phyloP scores from a whole-genome alignment of 495 filamentous ascomycete genomes.

The Neurospora tetrasperma region DNA sequence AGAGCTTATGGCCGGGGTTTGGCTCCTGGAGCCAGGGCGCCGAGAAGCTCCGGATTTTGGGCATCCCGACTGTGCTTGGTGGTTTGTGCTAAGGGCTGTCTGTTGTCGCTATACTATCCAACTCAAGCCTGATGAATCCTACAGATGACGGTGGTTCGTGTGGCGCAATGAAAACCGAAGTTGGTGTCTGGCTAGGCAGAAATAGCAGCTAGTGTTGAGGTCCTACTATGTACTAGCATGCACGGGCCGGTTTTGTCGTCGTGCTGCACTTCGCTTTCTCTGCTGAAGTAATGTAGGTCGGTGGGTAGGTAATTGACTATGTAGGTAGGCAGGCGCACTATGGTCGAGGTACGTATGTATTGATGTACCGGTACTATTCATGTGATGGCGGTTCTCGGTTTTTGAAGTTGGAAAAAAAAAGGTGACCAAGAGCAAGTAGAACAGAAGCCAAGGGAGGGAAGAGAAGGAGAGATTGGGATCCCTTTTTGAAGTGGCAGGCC shows the following conservation, averaged over 20 bases:
- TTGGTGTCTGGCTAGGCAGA: background rate
- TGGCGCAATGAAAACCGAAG: background rate
- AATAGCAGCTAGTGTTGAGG: background rate
- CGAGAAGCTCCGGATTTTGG: constrained; percentile 68
- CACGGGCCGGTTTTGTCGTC: background rate
- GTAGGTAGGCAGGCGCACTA: background rate
- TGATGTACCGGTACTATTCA: background rate
- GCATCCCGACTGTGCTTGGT: constrained; percentile 43
- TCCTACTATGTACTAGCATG: background rate
- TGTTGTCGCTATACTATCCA: background rate
- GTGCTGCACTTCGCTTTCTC: background rate
- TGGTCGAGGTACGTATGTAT: background rate
- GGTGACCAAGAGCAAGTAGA: background rate
- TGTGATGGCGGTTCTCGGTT: background rate
- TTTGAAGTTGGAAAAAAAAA: background rate
- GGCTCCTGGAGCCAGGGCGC: constrained; percentile 73
- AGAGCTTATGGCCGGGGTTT: constrained; percentile 62
- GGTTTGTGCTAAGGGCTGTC: background rate
- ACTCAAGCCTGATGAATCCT: background rate
- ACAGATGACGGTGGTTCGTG: background rate
- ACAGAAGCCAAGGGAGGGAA: background rate
- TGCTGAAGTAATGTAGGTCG: background rate
- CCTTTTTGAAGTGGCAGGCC: background rate
- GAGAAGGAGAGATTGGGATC: constrained; percentile 1
- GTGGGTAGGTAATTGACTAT: background rate